These are phyloP conservation scores for Xylaria curta DNA, from an alignment of 495 filamentous ascomycete species.

Conservation along the genomic window DNA sequence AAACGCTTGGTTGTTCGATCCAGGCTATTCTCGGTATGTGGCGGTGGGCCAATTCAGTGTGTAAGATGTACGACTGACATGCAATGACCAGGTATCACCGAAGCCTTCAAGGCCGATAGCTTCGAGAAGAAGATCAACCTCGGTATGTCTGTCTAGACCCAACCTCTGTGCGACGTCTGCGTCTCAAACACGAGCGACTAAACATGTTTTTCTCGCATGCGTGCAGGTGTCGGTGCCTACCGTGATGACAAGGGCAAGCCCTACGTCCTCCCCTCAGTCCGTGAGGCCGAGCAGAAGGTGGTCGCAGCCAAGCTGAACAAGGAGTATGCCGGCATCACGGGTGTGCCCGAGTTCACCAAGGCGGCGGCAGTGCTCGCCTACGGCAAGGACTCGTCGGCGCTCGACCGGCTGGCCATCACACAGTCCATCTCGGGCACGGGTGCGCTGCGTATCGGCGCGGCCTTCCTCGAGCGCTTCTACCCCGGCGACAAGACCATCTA, in stretches of 20 bases:
- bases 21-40: constrained; percentile 79
- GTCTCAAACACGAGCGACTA: constrained; percentile 28
- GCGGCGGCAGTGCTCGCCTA: constrained; percentile 91
- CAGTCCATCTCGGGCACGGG: constrained; percentile 98
- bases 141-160: constrained; percentile 60
- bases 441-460: constrained; percentile 90
- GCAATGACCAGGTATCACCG: constrained; percentile 76
- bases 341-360: constrained; percentile 90
- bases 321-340: constrained; percentile 97
- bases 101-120: constrained; percentile 96
- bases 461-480: constrained; percentile 90
- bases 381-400: constrained; percentile 73
- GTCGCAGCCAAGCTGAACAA: constrained; percentile 82
- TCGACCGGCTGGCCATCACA: constrained; percentile 88
- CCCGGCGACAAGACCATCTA: constrained; percentile 92
- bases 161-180: neutral
- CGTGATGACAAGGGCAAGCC: constrained; percentile 97
- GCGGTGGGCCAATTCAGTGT: constrained; percentile 9
- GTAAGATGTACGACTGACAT: constrained; percentile 1
- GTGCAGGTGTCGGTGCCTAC: constrained; percentile 76
- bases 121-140: constrained; percentile 97
- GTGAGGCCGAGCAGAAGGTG: constrained; percentile 85
- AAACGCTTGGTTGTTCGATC: constrained; percentile 17
- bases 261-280: constrained; percentile 94
- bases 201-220: constrained; percentile 22